A percentile compares a stretch with the other conserved stretches of the same genome.
Conservation (phyloP, 257 asterid genomes). For the Cruciata laevipes region DNA sequence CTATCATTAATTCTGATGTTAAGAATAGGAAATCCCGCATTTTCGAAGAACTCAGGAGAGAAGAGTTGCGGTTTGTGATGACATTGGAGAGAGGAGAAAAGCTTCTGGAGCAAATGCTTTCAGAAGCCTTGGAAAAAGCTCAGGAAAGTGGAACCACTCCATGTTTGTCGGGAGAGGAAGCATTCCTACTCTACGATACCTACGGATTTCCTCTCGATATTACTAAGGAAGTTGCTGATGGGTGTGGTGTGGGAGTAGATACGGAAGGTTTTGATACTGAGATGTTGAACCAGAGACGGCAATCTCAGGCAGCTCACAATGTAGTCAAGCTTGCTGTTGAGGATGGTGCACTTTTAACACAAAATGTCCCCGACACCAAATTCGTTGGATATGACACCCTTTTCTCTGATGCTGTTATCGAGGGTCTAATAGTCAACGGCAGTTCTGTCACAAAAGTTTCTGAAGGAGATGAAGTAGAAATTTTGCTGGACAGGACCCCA, state of each 20-base stretch:
- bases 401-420: conserved; percentile 57
- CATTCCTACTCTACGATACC: conserved; percentile 83
- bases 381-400: conserved; percentile 75
- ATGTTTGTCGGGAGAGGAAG: conserved; percentile 71
- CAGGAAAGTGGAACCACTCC: conserved; percentile 42
- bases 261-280: conserved; percentile 62
- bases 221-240: conserved; percentile 87
- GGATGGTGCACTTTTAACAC: conserved; percentile 59
- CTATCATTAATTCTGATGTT: conserved; percentile 60
- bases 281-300: conserved; percentile 87
- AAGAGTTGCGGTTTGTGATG: conserved; percentile 75
- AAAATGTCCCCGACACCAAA: conserved; percentile 65
- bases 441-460: conserved; percentile 60
- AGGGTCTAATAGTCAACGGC: conserved; percentile 71
- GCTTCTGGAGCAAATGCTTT: conserved; percentile 72
- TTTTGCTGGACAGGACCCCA: conserved; percentile 75
- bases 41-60: conserved; percentile 67
- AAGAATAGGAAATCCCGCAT: conserved; percentile 57
- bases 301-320: conserved; percentile 95
- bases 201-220: conserved; percentile 91
- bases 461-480: conserved; percentile 82
- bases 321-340: conserved; percentile 71
- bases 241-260: conserved; percentile 65
- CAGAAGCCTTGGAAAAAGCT: conserved; percentile 44
- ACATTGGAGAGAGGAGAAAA: conserved; percentile 94